Evolutionary conservation across 345 rosid species (phyloP), one percentile per base, ranked within the genome.

Genomic region (Eucalyptus pumila): DNA sequence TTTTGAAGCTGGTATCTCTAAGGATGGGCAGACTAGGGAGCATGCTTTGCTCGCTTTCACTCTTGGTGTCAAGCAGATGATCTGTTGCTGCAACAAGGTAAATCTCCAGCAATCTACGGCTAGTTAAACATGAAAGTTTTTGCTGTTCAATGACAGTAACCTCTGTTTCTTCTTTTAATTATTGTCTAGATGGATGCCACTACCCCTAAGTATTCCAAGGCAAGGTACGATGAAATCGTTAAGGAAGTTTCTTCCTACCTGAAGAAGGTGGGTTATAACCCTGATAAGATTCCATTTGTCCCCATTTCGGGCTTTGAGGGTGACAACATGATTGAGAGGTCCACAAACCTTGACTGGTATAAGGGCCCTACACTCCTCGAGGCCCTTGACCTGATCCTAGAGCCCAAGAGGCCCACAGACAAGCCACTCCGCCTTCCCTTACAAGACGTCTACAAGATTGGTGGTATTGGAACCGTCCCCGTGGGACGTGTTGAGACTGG

Each of bases 21-120:
- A 96, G 93, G 98, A 96, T 89, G 98, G 98, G 15, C 97, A 96
- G 95, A 96, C 98, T 44, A 94, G 96, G 90, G 95, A 96, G 93
- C 97, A 95, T 86, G 95, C 96, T 6, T 67, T 95, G 69, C 96
- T 95, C 45, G 96, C 97, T 21, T 95, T 95, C 87, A 94, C 96
- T 49, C 97, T 95, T 67, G 96, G 96, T 90, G 95, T 95, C 47
- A 95, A 88, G 94, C 96, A 95, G 91, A 95, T 94, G 97, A 95
- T 95, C 60, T 95, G 96, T 91, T 95, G 97, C 91, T 94, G 96
- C 87, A 95, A 95, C 94, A 95, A 95, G 95, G 96, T 94, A 48
- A 72, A 40, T 76, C 26, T 40, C 27, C 2, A 9, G 45, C 81
- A 37, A 76, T 10, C 45, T 37, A 76, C 2, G 14, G 45, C 83